phyloP scores from a whole-genome alignment of 495 filamentous ascomycete species.

The Penicillium subrubescens region DNA sequence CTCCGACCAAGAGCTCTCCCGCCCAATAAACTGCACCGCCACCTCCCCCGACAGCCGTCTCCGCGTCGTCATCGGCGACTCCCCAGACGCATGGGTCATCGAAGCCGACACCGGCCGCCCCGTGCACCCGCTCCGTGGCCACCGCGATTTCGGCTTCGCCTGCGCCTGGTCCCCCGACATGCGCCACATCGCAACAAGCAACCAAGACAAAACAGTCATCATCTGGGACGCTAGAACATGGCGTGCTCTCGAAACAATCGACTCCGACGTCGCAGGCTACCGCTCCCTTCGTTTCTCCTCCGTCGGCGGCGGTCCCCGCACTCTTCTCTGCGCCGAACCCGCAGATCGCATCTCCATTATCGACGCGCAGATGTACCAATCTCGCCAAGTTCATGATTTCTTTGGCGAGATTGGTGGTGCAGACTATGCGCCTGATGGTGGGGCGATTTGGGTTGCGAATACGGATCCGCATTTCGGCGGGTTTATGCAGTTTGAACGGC shows the following conservation, averaged over 20 bases:
- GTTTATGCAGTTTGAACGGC: constrained; percentile 72
- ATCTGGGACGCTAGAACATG: constrained; percentile 86
- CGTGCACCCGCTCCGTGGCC: constrained; percentile 62
- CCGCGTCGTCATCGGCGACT: constrained; percentile 75
- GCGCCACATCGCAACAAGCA: constrained; percentile 83
- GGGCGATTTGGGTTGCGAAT: constrained; percentile 71
- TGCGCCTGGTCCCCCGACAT: constrained; percentile 92
- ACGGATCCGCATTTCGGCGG: constrained; percentile 77
- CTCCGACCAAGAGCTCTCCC: constrained; percentile 59
- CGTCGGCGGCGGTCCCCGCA: constrained; percentile 68
- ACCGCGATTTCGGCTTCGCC: constrained; percentile 84
- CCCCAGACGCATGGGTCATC: constrained; percentile 58
- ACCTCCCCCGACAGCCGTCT: constrained; percentile 78
- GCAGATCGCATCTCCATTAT: constrained; percentile 82
- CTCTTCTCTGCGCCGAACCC: constrained; percentile 79
- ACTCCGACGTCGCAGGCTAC: constrained; percentile 76
- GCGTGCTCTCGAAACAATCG: constrained; percentile 63
- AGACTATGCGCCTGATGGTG: constrained; percentile 70
- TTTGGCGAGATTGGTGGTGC: constrained; percentile 86
- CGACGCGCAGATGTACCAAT: constrained; percentile 66
- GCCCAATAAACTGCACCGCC: constrained; percentile 82
- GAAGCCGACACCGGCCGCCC: constrained; percentile 63
- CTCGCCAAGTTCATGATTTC: constrained; percentile 77
- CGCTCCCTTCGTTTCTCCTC: constrained; percentile 82
- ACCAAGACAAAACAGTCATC: constrained; percentile 81